These are phyloP conservation scores for Colletotrichum sp. DNA, from an alignment of 2,329 filamentous ascomycete species.

Conservation along the genomic window DNA sequence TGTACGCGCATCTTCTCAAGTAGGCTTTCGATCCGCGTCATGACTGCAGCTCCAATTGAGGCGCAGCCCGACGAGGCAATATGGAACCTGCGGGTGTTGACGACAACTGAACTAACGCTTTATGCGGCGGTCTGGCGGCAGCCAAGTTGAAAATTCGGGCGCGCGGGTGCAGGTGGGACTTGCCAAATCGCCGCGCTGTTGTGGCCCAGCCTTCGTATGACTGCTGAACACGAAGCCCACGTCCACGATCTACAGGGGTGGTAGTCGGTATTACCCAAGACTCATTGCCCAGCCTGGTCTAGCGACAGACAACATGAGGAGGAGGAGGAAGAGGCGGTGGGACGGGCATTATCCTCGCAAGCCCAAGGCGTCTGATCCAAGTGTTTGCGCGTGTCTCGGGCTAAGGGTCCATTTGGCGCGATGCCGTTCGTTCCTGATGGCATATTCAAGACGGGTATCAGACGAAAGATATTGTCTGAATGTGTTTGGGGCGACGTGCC, in stretches of 20 bases:
- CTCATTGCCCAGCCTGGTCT: neutral
- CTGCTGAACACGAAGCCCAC: slow-evolving; percentile 12
- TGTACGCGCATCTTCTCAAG: neutral
- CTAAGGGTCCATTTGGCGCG: neutral
- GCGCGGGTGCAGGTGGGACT: slow-evolving; percentile 13
- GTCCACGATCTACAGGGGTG: slow-evolving; percentile 1
- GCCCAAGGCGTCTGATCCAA: neutral
- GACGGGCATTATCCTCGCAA: slow-evolving; percentile 12
- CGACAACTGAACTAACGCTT: neutral
- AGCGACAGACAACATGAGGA: neutral
- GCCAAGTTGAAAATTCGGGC: slow-evolving; percentile 7
- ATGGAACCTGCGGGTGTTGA: slow-evolving; percentile 8
- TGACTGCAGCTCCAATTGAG: slow-evolving; percentile 4
- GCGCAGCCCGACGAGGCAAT: slow-evolving; percentile 10
- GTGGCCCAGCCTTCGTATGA: slow-evolving; percentile 18
- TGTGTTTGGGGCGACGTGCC: neutral
- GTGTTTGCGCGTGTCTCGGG: neutral
- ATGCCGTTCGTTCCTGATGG: neutral
- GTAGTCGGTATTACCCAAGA: neutral
- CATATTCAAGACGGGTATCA: neutral
- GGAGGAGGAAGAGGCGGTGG: slow-evolving; percentile 5
- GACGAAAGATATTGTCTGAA: neutral
- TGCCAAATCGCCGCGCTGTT: neutral
- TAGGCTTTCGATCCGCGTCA: slow-evolving; percentile 13
- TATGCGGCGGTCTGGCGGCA: slow-evolving; percentile 1